Conservation (phyloP, 805 yeast species). For the Yarrowia yakushimensis region DNA sequence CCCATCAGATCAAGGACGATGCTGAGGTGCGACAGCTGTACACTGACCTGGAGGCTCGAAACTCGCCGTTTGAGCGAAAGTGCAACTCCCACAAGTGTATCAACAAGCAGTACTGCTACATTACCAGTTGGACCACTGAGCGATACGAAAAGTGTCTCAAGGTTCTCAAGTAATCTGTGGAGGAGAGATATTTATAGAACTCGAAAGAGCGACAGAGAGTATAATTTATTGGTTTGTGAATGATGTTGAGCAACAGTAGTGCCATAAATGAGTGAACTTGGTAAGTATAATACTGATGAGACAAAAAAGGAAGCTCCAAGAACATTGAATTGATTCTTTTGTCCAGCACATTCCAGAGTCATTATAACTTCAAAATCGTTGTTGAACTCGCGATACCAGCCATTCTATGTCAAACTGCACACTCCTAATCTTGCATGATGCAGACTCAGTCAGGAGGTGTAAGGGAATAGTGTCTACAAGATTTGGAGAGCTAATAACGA, state of each 20-base stretch:
- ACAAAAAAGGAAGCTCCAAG: too few species aligned
- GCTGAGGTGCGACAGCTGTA: constrained; percentile 49
- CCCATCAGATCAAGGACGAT: constrained; percentile 45
- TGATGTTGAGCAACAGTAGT: too few species aligned
- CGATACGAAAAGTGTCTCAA: constrained; percentile 16
- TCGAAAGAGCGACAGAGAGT: constrained; percentile 1
- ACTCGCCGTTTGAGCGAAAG: constrained; percentile 52
- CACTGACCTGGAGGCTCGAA: constrained; percentile 49
- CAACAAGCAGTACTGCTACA: constrained; percentile 43
- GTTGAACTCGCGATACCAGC: not conserved
- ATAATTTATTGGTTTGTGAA: not conserved
- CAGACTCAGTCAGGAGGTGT: not conserved
- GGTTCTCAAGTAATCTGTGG: not conserved
- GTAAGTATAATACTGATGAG: too few species aligned
- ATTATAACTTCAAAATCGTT: too few species aligned
- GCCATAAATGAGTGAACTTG: too few species aligned
- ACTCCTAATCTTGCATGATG: not conserved
- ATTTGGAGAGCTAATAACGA: too few species aligned
- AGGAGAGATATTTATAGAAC: constrained; percentile 6
- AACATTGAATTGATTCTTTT: too few species aligned
- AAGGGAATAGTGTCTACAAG: too few species aligned
- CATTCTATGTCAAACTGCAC: not conserved
- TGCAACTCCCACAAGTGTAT: constrained; percentile 43
- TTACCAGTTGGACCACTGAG: constrained; percentile 35
- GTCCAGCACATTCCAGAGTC: too few species aligned